These are phyloP conservation scores for Neurospora sp. DNA, from an alignment of 2,329 filamentous ascomycete species.

Conservation along the genomic window DNA sequence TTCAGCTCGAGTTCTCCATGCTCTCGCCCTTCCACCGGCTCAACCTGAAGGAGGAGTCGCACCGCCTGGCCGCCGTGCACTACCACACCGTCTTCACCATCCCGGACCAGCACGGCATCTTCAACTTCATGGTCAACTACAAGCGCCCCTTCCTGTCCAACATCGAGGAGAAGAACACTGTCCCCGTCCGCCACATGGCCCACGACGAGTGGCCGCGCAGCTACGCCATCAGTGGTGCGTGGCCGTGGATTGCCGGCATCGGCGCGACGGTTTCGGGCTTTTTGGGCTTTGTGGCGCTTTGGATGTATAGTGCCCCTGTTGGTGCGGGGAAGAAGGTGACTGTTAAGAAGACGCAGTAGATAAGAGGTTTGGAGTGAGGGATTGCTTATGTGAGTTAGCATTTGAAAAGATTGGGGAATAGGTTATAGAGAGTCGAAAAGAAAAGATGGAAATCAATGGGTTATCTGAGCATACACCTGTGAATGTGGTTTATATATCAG, in stretches of 20 bases:
- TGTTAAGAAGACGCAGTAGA: slow-evolving; percentile 39
- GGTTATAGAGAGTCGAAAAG: neutral
- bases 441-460: neutral
- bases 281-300: slow-evolving; percentile 73
- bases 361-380: neutral
- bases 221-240: slow-evolving; percentile 80
- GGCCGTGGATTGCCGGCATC: slow-evolving; percentile 89
- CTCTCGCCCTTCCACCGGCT: slow-evolving; percentile 94
- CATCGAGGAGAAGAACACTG: slow-evolving; percentile 87
- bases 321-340: slow-evolving; percentile 19
- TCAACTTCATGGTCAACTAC: slow-evolving; percentile 97
- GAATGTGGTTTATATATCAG: neutral
- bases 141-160: slow-evolving; percentile 85
- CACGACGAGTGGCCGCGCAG: slow-evolving; percentile 94
- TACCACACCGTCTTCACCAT: slow-evolving; percentile 70
- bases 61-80: slow-evolving; percentile 29
- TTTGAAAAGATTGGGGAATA: neutral
- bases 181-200: slow-evolving; percentile 91
- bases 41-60: slow-evolving; percentile 37
- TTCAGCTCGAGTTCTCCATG: slow-evolving; percentile 98
- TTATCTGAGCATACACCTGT: neutral
- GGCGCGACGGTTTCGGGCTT: slow-evolving; percentile 76
- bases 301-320: slow-evolving; percentile 60
- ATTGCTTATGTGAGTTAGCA: neutral
- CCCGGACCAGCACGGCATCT: slow-evolving; percentile 97